Evolutionary conservation across 148 eudicot species (phyloP).

Genomic region (Spergularia bocconei): DNA sequence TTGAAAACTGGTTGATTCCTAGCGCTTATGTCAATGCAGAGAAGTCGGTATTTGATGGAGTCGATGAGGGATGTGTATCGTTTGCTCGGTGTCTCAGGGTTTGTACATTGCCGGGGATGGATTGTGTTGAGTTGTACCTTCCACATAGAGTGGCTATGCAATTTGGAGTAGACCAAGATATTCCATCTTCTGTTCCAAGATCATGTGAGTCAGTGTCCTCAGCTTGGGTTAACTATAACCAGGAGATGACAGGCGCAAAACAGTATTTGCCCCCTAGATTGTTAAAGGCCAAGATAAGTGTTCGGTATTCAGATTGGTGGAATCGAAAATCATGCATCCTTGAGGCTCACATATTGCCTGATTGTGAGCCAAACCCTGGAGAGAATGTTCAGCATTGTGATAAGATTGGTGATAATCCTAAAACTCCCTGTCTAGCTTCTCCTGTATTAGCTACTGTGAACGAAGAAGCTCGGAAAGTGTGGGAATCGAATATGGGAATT

Average conservation of each 20-base stretch:
- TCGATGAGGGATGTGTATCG: constrained; percentile 15
- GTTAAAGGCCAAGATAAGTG: neutral
- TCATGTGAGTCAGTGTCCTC: neutral
- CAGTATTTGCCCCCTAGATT: constrained; percentile 2
- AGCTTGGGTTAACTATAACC: neutral
- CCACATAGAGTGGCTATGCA: too few species aligned
- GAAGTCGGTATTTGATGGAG: constrained; percentile 16
- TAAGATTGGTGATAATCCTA: too few species aligned
- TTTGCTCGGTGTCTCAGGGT: constrained; percentile 32
- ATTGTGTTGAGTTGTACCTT: constrained; percentile 33
- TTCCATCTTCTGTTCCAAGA: neutral
- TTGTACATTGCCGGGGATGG: constrained; percentile 37
- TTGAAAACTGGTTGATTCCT: constrained; percentile 17
- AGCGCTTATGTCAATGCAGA: constrained; percentile 19
- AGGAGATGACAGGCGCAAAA: neutral
- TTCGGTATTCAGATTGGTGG: constrained; percentile 2
- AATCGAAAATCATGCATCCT: neutral
- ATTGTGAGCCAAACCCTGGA: too few species aligned
- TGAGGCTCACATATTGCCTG: too few species aligned
- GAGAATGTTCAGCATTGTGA: too few species aligned
- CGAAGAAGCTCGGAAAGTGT: too few species aligned
- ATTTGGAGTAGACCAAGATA: constrained; percentile 4
- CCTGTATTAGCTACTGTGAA: too few species aligned
- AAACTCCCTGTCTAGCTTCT: too few species aligned
- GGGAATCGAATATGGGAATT: too few species aligned